Evolutionary conservation across 306 rosid species (phyloP), one percentile per base, ranked within the genome.

Genomic region (Quillaja saponaria): DNA sequence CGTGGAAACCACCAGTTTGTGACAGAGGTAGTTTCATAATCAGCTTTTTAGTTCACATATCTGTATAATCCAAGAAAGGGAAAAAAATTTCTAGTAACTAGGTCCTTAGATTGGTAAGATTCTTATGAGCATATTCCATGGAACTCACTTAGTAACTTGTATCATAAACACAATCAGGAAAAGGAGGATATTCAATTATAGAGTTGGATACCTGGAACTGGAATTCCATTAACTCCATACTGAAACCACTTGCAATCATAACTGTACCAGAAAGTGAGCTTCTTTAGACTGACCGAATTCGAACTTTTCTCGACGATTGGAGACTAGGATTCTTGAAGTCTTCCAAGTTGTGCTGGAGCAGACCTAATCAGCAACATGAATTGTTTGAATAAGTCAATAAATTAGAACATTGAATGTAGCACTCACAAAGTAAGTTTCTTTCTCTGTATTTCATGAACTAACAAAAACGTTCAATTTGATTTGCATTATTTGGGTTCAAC

Each of bases 1-100:
- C 82, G 89, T 52, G 94, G 92, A 68, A 80, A 84, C 78, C 82
- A 83, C 34, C 99, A 94, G 59, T 94, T 94, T 83, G 83, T 69
- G 55, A 92, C 84, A 14, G 99, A 94, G 95, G 95, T 89, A 80
- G 20, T 13, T 14, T 60, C 56, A 63, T 53, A 49, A 20, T 76
- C 44, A 38, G 17, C 18, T 41, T 67, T 14, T 69, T 55, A 6
- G 35, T 25, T 1, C 31, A 37, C 39, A 39, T 38, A 48, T 68
- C 49, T 61, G 17, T 62, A 59, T 42, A 15, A 9, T 37, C 10
- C 34, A 37, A 15, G 54, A 39, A 37, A 33, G 35, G 59, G 10
- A 55, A 40, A 17, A 13, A 9, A 28, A 58, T 55, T 20, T 66
- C 50, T 47, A 47, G 35, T 19, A 38, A 10, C 13, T 19, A 17